These are phyloP conservation scores for Suillus tomentosus DNA, from an alignment of 768 basidiomycete genomes.

Conservation along the genomic window DNA sequence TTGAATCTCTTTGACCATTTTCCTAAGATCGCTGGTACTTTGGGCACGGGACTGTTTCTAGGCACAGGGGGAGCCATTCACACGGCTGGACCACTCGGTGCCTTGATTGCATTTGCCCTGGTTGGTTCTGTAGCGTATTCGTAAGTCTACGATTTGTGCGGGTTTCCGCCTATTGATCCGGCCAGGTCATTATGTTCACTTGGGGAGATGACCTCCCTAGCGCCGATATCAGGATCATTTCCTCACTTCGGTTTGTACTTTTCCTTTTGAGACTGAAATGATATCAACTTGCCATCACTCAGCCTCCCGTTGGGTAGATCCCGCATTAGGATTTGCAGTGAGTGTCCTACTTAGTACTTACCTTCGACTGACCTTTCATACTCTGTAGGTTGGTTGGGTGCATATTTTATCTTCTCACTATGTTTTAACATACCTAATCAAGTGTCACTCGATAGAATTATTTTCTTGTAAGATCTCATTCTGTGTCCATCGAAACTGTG, in stretches of 20 bases:
- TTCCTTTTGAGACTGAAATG: neutral
- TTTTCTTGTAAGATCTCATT: conserved; percentile 43
- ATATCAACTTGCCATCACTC: neutral
- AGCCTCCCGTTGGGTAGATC: conserved; percentile 62
- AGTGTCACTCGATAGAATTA: conserved; percentile 49
- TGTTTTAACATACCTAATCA: conserved; percentile 23
- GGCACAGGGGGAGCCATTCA: conserved; percentile 66
- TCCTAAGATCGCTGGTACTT: conserved; percentile 65
- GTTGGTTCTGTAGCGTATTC: conserved; percentile 69
- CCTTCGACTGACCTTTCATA: neutral
- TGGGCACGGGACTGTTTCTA: conserved; percentile 74
- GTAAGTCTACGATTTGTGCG: conserved; percentile 38
- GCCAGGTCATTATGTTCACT: conserved; percentile 60
- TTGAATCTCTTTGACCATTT: neutral
- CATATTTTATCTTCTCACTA: neutral
- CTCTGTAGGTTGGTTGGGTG: conserved; percentile 17
- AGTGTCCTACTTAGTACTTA: conserved; percentile 30
- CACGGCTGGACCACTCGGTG: conserved; percentile 66
- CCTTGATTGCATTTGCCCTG: conserved; percentile 60
- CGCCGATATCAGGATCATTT: conserved; percentile 78
- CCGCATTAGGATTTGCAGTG: conserved; percentile 60
- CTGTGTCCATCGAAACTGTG: neutral
- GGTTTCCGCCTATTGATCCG: conserved; percentile 12
- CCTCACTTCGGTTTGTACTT: conserved; percentile 60
- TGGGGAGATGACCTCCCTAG: conserved; percentile 80